Evolutionary conservation across 1,284 basidiomycete species (phyloP).

Genomic region (Paramarasmius palmivorus): DNA sequence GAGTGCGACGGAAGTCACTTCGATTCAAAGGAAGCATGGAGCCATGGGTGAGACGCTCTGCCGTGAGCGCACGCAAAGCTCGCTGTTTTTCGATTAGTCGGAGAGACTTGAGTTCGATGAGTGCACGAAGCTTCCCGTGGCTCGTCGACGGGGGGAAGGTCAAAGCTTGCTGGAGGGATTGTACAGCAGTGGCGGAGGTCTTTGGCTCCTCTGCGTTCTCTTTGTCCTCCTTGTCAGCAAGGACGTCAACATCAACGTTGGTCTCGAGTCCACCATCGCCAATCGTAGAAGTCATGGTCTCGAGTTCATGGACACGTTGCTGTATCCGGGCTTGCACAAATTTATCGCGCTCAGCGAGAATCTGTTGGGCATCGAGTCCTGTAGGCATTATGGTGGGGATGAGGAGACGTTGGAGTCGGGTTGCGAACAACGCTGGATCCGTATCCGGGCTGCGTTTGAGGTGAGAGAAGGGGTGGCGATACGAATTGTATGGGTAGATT

Average conservation of each 20-base stretch:
- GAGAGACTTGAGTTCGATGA: constrained; percentile 95
- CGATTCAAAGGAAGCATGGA: constrained; percentile 92
- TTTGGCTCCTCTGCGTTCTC: constrained; percentile 35
- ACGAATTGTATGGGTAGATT: constrained; percentile 97
- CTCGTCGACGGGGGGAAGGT: constrained; percentile 10
- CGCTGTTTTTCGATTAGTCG: constrained; percentile 91
- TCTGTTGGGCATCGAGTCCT: constrained; percentile 91
- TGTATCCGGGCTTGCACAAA: constrained; percentile 89
- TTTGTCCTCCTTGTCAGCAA: constrained; percentile 41
- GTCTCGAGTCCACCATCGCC: constrained; percentile 74
- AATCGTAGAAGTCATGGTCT: constrained; percentile 80
- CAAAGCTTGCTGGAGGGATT: constrained; percentile 4
- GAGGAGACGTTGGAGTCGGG: constrained; percentile 79
- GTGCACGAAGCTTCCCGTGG: constrained; percentile 83
- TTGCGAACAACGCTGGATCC: constrained; percentile 61
- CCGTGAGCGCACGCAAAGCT: constrained; percentile 81
- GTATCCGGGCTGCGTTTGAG: constrained; percentile 64
- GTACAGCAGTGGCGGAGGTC: constrained; percentile 9
- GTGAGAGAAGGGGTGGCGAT: constrained; percentile 81
- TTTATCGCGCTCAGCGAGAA: constrained; percentile 90
- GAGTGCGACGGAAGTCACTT: constrained; percentile 85
- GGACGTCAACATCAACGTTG: constrained; percentile 49
- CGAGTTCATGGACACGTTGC: constrained; percentile 89
- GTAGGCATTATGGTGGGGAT: constrained; percentile 89
- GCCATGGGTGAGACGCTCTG: constrained; percentile 87